Evolutionary conservation across 495 filamentous ascomycete species (phyloP).

Genomic region (Penicillium manginii): DNA sequence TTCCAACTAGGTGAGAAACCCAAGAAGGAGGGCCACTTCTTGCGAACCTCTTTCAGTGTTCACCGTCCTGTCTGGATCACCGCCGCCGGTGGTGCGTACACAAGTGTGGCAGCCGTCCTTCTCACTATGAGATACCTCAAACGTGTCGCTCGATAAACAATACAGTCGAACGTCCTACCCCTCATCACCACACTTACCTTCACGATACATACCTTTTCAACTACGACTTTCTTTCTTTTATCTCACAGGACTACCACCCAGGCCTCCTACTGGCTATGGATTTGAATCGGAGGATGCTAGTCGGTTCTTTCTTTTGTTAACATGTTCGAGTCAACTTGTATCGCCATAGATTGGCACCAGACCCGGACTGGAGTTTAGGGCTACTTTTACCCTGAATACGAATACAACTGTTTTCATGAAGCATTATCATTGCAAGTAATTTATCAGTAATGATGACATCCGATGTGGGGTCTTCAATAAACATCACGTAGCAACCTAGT

Average conservation of each 20-base stretch:
- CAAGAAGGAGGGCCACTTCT: constrained; percentile 34
- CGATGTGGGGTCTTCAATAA: neutral
- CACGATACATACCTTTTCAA: constrained; percentile 11
- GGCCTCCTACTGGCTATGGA: constrained; percentile 17
- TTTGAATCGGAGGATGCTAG: constrained; percentile 4
- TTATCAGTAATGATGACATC: neutral
- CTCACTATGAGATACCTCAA: constrained; percentile 45
- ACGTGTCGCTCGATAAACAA: constrained; percentile 21
- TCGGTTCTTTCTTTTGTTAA: constrained; percentile 26
- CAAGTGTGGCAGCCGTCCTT: constrained; percentile 41
- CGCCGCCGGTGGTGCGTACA: constrained; percentile 44
- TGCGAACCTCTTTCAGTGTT: constrained; percentile 41
- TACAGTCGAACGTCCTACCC: neutral
- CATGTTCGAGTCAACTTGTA: constrained; percentile 13
- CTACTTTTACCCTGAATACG: constrained; percentile 31
- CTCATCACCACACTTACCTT: neutral
- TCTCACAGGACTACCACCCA: constrained; percentile 3
- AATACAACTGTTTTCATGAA: neutral
- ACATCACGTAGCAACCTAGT: neutral
- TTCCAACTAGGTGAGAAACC: constrained; percentile 31
- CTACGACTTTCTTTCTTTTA: constrained; percentile 3
- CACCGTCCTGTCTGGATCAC: constrained; percentile 50
- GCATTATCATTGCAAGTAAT: neutral
- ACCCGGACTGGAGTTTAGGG: constrained; percentile 23
- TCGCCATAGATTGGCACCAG: constrained; percentile 27